A percentile compares a stretch with the other conserved stretches of the same genome.
Evolutionary conservation across 495 filamentous ascomycete species (phyloP).

Genomic region (Friedmanniomyces simplex): DNA sequence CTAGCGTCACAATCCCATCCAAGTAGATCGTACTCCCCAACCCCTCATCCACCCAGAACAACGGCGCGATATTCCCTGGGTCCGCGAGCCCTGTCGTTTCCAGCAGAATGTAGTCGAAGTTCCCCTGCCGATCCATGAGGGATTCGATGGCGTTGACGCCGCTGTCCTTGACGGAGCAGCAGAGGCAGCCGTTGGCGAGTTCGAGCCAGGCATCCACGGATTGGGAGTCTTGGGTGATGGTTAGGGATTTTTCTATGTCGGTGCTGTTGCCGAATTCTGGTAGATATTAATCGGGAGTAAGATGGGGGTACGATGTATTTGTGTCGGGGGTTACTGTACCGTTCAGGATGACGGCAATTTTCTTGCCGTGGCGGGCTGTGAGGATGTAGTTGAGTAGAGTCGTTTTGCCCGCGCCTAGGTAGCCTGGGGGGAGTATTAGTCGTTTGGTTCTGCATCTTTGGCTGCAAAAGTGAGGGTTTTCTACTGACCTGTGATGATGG

Average conservation of each 20-base stretch:
- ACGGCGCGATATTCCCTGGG: slow-evolving; percentile 85
- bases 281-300: too few species aligned
- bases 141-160: slow-evolving; percentile 90
- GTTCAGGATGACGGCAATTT: slow-evolving; percentile 94
- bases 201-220: slow-evolving; percentile 92
- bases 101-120: slow-evolving; percentile 95
- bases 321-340: slow-evolving; percentile 34
- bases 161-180: slow-evolving; percentile 92
- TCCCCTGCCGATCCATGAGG: slow-evolving; percentile 86
- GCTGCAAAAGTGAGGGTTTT: too few species aligned
- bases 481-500: slow-evolving; percentile 73
- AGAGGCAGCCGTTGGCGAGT: slow-evolving; percentile 93
- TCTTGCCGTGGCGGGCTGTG: slow-evolving; percentile 88
- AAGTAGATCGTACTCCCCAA: slow-evolving; percentile 89
- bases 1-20: slow-evolving; percentile 90
- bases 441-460: too few species aligned
- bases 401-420: slow-evolving; percentile 91
- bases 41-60: slow-evolving; percentile 97
- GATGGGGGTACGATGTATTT: slow-evolving; percentile 29
- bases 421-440: slow-evolving; percentile 39
- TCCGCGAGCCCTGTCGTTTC: slow-evolving; percentile 95
- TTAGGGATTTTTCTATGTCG: slow-evolving; percentile 90
- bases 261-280: slow-evolving; percentile 39
- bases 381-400: slow-evolving; percentile 94
- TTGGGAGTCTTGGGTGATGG: slow-evolving; percentile 72